These are phyloP conservation scores for Trichosporon coremiiforme DNA, from an alignment of 1,284 basidiomycete species.

Conservation along the genomic window DNA sequence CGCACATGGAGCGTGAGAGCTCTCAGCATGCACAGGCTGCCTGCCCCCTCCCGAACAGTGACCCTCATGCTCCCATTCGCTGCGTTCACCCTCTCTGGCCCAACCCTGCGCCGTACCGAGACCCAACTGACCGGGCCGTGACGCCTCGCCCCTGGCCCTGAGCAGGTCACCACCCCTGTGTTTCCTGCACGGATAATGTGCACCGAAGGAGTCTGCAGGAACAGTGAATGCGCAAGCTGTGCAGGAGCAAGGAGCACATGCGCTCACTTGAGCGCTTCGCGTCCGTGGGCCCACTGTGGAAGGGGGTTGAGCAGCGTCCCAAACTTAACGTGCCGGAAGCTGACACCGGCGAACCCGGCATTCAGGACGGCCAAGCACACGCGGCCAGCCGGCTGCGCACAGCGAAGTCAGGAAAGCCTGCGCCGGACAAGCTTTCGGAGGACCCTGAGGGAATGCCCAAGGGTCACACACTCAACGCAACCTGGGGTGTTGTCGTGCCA, in stretches of 20 bases:
- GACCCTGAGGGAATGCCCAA: neutral
- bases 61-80: neutral
- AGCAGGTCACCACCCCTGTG: too few relatives aligned
- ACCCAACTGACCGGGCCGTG: neutral
- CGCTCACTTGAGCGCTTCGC: neutral
- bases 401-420: neutral
- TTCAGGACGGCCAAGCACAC: too few relatives aligned
- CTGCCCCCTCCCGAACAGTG: neutral
- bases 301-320: neutral
- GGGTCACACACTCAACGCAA: neutral
- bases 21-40: too few relatives aligned
- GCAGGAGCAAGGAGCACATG: neutral
- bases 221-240: neutral
- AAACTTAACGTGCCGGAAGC: neutral
- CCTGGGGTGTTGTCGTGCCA: neutral
- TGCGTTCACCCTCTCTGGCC: neutral
- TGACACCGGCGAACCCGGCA: neutral
- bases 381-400: too few relatives aligned
- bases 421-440: constrained; percentile 2
- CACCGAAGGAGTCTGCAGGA: neutral
- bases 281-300: neutral
- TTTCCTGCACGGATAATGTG: constrained; percentile 1
- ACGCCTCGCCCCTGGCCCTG: neutral
- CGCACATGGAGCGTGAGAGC: too few relatives aligned
- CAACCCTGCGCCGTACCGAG: constrained; percentile 6